A percentile compares a stretch with the other conserved stretches of the same genome.
These are phyloP conservation scores for Cornus kousa DNA, from an alignment of 148 eudicot species.

Conservation along the genomic window DNA sequence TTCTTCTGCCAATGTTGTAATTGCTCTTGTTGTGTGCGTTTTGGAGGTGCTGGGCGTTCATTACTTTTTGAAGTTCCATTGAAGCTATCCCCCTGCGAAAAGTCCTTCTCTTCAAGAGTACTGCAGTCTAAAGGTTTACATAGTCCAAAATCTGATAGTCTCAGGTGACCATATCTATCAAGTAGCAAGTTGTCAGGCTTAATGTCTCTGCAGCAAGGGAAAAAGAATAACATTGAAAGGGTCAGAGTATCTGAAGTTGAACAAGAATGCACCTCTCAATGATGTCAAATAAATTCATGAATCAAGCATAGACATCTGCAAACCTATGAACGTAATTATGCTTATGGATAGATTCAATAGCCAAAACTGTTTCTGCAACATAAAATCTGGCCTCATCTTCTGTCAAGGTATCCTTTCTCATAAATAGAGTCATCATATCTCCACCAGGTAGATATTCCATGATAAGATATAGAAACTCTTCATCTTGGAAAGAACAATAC, in stretches of 20 bases:
- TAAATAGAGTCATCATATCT: slow-evolving; percentile 95
- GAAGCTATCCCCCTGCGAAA: slow-evolving; percentile 40
- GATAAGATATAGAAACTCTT: slow-evolving; percentile 78
- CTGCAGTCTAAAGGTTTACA: slow-evolving; percentile 95
- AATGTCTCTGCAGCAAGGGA: slow-evolving; percentile 67
- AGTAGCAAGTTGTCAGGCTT: slow-evolving; percentile 96
- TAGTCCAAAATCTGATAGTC: slow-evolving; percentile 88
- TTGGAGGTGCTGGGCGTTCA: slow-evolving; percentile 56
- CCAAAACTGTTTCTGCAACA: slow-evolving; percentile 93
- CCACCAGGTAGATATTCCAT: slow-evolving; percentile 99
- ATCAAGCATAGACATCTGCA: slow-evolving; percentile 20
- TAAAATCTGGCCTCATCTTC: slow-evolving; percentile 92
- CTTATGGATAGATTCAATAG: slow-evolving; percentile 91
- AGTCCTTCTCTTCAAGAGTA: slow-evolving; percentile 78
- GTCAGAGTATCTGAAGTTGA: neutral
- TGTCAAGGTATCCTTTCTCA: slow-evolving; percentile 93
- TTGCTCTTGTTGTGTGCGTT: slow-evolving; percentile 93
- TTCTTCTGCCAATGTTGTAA: slow-evolving; percentile 96
- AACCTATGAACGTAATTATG: slow-evolving; percentile 93
- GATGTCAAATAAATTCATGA: neutral
- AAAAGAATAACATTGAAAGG: slow-evolving; percentile 2
- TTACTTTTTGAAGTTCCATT: slow-evolving; percentile 46
- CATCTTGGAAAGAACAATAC: slow-evolving; percentile 96
- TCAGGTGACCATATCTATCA: slow-evolving; percentile 84
- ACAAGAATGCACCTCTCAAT: neutral